These are phyloP conservation scores for Alloascoidea hylecoeti DNA, from an alignment of 805 yeast genomes.

Conservation along the genomic window DNA sequence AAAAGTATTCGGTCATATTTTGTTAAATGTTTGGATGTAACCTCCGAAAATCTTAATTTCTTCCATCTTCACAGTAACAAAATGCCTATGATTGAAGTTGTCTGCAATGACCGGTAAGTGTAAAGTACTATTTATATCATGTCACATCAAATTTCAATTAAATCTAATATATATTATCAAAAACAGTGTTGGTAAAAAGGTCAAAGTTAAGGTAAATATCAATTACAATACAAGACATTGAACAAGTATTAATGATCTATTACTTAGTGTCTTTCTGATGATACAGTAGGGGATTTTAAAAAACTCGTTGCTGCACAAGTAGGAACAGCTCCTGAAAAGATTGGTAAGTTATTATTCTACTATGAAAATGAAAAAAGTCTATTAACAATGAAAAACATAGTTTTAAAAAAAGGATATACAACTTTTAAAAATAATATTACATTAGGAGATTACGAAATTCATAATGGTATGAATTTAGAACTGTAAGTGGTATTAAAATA, in stretches of 20 bases:
- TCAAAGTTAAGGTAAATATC: conserved; percentile 45
- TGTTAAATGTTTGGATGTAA: no score
- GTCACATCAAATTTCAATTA: background rate
- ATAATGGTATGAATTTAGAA: conserved; percentile 79
- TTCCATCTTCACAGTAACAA: no score
- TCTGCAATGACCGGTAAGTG: conserved; percentile 51
- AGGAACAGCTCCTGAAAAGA: conserved; percentile 54
- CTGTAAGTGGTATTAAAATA: conserved; percentile 28
- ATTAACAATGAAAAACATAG: no score
- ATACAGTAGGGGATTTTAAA: conserved; percentile 83
- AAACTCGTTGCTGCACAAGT: conserved; percentile 70
- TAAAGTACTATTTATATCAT: background rate
- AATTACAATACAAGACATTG: background rate
- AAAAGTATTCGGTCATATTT: no score
- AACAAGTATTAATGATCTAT: background rate
- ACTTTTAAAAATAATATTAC: conserved; percentile 82
- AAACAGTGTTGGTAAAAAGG: conserved; percentile 68
- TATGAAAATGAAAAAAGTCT: no score
- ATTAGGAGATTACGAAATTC: conserved; percentile 89
- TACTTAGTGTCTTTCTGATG: conserved; percentile 55
- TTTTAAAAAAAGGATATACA: conserved; percentile 75
- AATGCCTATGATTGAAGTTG: conserved; percentile 48
- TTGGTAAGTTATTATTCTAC: conserved; percentile 13
- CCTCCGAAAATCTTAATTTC: no score
- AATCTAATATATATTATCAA: conserved; percentile 5